These are phyloP conservation scores for Cryptococcus maquisensis DNA, from an alignment of 1,284 basidiomycete genomes.

Conservation along the genomic window DNA sequence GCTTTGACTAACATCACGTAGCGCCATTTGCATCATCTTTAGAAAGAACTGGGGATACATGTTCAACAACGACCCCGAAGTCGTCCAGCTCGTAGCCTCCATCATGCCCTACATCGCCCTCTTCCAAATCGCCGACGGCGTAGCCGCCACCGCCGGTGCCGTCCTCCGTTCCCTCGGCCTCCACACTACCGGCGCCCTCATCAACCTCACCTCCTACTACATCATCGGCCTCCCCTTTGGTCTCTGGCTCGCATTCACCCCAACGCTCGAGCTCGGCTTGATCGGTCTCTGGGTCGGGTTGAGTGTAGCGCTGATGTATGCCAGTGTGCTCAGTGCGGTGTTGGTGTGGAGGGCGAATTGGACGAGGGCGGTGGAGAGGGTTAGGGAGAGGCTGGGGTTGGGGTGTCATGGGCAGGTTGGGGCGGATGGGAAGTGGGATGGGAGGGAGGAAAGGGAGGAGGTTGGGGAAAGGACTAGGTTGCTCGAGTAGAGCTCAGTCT, in stretches of 20 bases:
- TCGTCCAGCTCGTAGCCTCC: conserved; percentile 58
- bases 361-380: conserved; percentile 47
- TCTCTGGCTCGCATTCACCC: conserved; percentile 50
- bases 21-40: conserved; percentile 67
- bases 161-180: conserved; percentile 74
- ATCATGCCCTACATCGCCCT: conserved; percentile 68
- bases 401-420: conserved; percentile 26
- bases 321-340: conserved; percentile 36
- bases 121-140: conserved; percentile 68
- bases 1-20: conserved; percentile 34
- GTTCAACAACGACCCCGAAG: conserved; percentile 76
- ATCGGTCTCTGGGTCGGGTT: conserved; percentile 53
- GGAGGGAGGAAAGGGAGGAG: conserved; percentile 4
- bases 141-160: conserved; percentile 64
- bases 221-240: conserved; percentile 51
- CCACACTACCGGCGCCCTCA: conserved; percentile 50
- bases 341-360: conserved; percentile 51
- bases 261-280: conserved; percentile 35
- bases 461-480: not conserved
- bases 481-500: not conserved
- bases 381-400: conserved; percentile 43
- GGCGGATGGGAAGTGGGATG: conserved; percentile 33
- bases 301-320: conserved; percentile 49
- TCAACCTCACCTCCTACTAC: conserved; percentile 54
- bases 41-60: conserved; percentile 70